A percentile compares a stretch with the other conserved stretches of the same genome.
Evolutionary conservation across 495 filamentous ascomycete species (phyloP).

Genomic region (Clohesyomyces aquaticus): DNA sequence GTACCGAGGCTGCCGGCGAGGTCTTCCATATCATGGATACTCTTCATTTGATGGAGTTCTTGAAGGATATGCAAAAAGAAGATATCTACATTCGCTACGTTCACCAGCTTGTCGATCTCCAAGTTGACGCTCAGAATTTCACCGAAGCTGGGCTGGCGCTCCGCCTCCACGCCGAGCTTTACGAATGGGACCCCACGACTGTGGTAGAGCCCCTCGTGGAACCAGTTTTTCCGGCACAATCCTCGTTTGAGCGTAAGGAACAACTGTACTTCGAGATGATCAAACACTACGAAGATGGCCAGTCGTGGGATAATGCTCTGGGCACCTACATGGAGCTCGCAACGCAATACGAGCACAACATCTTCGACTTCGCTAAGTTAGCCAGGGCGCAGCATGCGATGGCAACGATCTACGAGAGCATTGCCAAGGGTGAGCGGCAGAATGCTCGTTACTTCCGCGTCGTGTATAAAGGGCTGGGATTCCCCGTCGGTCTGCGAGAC

Average conservation of each 20-base stretch:
- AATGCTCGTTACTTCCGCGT: conserved; percentile 91
- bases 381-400: conserved; percentile 87
- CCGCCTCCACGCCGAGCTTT: conserved; percentile 87
- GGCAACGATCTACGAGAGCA: conserved; percentile 87
- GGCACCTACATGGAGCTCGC: conserved; percentile 88
- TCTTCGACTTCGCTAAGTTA: conserved; percentile 91
- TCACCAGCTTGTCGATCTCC: conserved; percentile 83
- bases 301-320: conserved; percentile 90
- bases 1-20: conserved; percentile 72
- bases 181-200: conserved; percentile 81
- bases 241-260: conserved; percentile 91
- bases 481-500: conserved; percentile 76
- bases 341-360: conserved; percentile 80
- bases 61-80: conserved; percentile 95
- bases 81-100: conserved; percentile 97
- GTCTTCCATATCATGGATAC: conserved; percentile 82
- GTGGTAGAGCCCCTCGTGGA: conserved; percentile 69
- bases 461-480: conserved; percentile 87
- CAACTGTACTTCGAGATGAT: conserved; percentile 92
- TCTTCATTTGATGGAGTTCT: conserved; percentile 91
- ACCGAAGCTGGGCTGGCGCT: conserved; percentile 92
- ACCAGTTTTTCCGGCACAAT: conserved; percentile 80
- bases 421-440: conserved; percentile 75
- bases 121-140: conserved; percentile 73
- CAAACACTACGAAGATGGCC: conserved; percentile 88